Percentiles rank a stretch among this genome's conserved stretches.
phyloP scores from a whole-genome alignment of 306 rosid species.

The Sicyos baderoa region DNA sequence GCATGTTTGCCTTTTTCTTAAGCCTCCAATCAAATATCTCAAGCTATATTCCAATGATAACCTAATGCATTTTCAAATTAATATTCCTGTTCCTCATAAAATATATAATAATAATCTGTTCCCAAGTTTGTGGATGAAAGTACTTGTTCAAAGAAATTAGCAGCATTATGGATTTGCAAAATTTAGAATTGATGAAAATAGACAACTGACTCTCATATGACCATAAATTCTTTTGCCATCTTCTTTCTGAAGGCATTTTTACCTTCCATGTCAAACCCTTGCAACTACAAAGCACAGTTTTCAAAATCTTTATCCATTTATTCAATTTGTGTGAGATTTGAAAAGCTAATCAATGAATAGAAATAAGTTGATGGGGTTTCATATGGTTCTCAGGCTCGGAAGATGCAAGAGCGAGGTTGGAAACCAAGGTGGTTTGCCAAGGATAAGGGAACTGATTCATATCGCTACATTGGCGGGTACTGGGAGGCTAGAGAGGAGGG shows the following conservation, averaged over 20 bases:
- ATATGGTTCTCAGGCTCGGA: constrained; percentile 55
- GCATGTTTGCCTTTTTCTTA: neutral
- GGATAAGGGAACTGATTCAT: constrained; percentile 72
- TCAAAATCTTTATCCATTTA: neutral
- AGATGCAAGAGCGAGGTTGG: constrained; percentile 99
- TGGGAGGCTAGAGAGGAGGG: constrained; percentile 79
- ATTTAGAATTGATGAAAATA: neutral
- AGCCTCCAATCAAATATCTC: neutral
- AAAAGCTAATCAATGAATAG: neutral
- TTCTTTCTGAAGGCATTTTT: neutral
- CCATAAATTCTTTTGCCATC: neutral
- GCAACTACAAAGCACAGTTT: neutral
- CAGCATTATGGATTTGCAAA: neutral
- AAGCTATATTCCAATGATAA: neutral
- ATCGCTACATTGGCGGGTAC: constrained; percentile 72
- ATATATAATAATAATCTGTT: neutral
- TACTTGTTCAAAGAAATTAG: neutral
- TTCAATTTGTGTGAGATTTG: neutral
- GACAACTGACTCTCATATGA: neutral
- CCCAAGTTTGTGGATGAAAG: neutral
- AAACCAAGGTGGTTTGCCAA: constrained; percentile 81
- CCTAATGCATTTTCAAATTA: neutral
- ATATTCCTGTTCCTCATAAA: neutral
- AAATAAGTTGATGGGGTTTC: constrained; percentile 20
- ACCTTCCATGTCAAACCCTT: neutral